Conservation (phyloP, 2,329 filamentous ascomycete species). For the Xylaria sp. region DNA sequence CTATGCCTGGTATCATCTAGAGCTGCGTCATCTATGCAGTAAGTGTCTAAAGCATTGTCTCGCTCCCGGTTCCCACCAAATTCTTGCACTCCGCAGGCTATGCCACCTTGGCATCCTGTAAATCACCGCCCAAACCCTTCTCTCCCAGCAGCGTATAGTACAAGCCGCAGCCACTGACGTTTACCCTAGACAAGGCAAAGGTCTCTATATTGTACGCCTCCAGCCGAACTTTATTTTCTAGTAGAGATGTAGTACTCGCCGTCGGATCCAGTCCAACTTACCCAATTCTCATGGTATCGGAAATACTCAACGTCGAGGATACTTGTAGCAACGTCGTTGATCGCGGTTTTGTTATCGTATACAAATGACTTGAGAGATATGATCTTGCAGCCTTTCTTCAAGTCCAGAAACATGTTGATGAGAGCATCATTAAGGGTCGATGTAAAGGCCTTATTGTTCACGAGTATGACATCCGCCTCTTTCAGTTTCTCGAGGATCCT, state of each 20-base stretch:
- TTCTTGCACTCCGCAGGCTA: slow-evolving; percentile 24
- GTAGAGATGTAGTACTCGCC: slow-evolving; percentile 91
- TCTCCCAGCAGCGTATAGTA: slow-evolving; percentile 29
- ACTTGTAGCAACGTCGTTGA: slow-evolving; percentile 79
- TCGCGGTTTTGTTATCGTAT: slow-evolving; percentile 79
- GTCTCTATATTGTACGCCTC: slow-evolving; percentile 9
- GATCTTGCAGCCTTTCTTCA: slow-evolving; percentile 90
- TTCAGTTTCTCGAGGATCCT: slow-evolving; percentile 78
- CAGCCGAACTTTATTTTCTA: slow-evolving; percentile 64
- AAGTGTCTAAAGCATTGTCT: slow-evolving; percentile 40
- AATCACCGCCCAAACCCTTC: slow-evolving; percentile 22
- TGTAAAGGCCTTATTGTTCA: slow-evolving; percentile 98
- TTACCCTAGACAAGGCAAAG: slow-evolving; percentile 8
- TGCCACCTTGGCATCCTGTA: slow-evolving; percentile 40
- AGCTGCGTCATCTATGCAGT: slow-evolving; percentile 43
- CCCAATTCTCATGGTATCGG: slow-evolving; percentile 74
- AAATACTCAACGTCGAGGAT: slow-evolving; percentile 79
- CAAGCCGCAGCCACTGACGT: slow-evolving; percentile 34
- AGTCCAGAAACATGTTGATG: slow-evolving; percentile 89
- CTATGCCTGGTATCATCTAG: slow-evolving; percentile 44
- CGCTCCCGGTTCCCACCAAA: slow-evolving; percentile 32
- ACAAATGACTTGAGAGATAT: slow-evolving; percentile 95
- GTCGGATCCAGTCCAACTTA: slow-evolving; percentile 90
- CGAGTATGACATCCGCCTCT: slow-evolving; percentile 92
- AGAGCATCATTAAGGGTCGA: slow-evolving; percentile 86